Evolutionary conservation across 2,329 filamentous ascomycete genomes (phyloP).

Genomic region (Colletotrichum sp.): DNA sequence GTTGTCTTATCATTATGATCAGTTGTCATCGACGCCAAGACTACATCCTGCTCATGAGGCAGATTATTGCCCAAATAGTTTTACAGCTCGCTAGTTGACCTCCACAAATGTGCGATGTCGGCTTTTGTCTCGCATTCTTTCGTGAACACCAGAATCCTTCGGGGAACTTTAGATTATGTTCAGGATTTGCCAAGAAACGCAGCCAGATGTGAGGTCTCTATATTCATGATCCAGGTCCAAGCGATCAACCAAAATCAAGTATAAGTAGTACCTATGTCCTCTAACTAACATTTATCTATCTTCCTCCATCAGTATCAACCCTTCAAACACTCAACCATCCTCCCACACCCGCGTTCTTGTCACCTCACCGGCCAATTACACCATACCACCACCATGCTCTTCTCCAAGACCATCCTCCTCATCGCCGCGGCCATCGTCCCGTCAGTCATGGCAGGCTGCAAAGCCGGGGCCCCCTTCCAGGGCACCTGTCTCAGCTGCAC

Average conservation of each 20-base stretch:
- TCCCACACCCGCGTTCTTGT: not conserved
- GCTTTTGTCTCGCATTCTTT: rapidly evolving
- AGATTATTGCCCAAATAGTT: not conserved
- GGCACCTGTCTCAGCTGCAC: not conserved
- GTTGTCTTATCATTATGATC: not conserved
- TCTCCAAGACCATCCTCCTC: not conserved
- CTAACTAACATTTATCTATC: rapidly evolving
- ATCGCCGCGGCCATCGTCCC: not conserved
- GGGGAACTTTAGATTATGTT: rapidly evolving
- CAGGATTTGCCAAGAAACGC: not conserved
- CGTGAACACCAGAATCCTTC: not conserved
- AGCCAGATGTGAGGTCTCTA: rapidly evolving
- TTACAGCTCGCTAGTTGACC: rapidly evolving
- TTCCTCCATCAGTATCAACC: not conserved
- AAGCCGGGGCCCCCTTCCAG: not conserved
- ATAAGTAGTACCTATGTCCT: rapidly evolving
- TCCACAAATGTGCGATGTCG: not conserved
- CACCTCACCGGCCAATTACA: not conserved
- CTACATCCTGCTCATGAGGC: not conserved
- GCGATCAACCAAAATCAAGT: rapidly evolving
- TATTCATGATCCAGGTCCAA: not conserved
- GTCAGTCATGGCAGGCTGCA: not conserved
- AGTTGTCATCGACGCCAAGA: not conserved
- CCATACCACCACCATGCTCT: not conserved
- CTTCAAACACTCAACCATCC: not conserved